Evolutionary conservation across 176 grass and related monocot genomes (phyloP), one percentile per base, ranked within the genome.

Genomic region (Carex littledalei): DNA sequence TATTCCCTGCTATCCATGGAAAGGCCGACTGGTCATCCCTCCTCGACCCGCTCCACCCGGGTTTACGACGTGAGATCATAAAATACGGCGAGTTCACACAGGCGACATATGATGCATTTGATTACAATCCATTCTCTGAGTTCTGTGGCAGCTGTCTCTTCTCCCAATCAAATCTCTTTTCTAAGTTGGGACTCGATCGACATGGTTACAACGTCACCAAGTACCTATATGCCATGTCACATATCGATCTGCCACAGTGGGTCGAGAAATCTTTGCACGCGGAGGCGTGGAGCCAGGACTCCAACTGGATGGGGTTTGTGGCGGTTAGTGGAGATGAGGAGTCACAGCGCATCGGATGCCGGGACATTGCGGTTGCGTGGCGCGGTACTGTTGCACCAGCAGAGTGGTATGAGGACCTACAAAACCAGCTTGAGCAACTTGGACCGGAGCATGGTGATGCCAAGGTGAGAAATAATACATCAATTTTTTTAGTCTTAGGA

Each of bases 11-110:
- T 59, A 79, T 79, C 8, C 76, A 79, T 35, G 76, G 76, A 79
- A 79, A 79, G 47, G 87, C 32, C 10, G 84, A 89, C 66, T 89
- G 87, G 87, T 85, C 81, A 11, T 34, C n/a, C 20, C 83, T 85
- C 22, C 76, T 89, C 57, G 6, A 81, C 41, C 87, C 87, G 17
- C 84, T 89, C 16, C 64, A 89, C 66, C 87, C 76, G 3, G 78
- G 75, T 22, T 63, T 89, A 58, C 67, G 87, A 86, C 84, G 60
- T 82, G 88, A 90, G 84, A 84, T 90, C 52, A 54, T 90, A 32
- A 90, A 90, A 53, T 90, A 90, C 32, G 88, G 88, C n/a, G 88
- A 90, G 88, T 83, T 86, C 43, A 70, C 84, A 5, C 84, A 90
- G 60, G 88, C 70, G 6, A 90, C 88, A 9, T 90, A 86, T 58